Conservation (phyloP, 176 grass and related monocot genomes). For the Hyparrhenia diplandra region DNA sequence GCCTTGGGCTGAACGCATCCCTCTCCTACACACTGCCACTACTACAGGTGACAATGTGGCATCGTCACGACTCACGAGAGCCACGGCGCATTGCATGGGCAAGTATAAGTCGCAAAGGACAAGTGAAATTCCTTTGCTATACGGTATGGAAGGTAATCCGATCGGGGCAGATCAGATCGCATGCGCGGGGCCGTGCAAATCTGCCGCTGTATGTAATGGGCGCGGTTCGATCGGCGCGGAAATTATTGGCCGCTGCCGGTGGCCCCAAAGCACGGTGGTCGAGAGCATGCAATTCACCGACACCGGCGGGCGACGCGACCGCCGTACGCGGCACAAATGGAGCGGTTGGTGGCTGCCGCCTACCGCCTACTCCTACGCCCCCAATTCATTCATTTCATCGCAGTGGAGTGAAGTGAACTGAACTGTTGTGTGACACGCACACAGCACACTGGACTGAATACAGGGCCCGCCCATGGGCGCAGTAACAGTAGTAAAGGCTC, state of each 20-base stretch:
- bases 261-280: background rate
- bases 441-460: too few species aligned
- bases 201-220: background rate
- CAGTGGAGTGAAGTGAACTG: background rate
- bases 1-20: background rate
- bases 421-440: too few species aligned
- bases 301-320: background rate
- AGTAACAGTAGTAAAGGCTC: background rate
- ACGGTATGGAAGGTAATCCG: too few species aligned
- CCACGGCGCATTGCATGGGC: too few species aligned
- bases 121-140: too few species aligned
- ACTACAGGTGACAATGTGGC: too few species aligned
- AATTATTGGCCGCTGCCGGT: constrained; percentile 15
- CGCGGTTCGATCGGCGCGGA: background rate
- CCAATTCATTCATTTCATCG: constrained; percentile 20
- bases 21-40: background rate
- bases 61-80: too few species aligned
- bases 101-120: too few species aligned
- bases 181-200: background rate
- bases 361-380: background rate
- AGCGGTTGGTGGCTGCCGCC: constrained; percentile 14
- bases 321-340: background rate
- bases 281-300: background rate
- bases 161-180: accelerated
- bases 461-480: background rate